Conservation (phyloP, 371 early-diverging fungal species). For the Mucor racemosus region DNA sequence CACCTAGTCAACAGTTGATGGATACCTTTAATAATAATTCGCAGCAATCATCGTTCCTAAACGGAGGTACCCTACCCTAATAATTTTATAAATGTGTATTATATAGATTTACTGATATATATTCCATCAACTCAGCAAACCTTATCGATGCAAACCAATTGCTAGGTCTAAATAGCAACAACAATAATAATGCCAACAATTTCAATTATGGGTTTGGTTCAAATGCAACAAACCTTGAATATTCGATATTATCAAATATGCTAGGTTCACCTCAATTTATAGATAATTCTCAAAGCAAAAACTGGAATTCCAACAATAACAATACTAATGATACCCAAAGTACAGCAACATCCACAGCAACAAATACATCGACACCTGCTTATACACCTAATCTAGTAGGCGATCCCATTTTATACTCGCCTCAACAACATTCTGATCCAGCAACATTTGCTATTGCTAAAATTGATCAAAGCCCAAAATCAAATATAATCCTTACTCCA, state of each 20-base stretch:
- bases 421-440: constrained; percentile 7
- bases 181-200: background rate
- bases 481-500: constrained; percentile 16
- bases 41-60: constrained; percentile 8
- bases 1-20: constrained; percentile 6
- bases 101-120: background rate
- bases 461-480: constrained; percentile 13
- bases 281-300: constrained; percentile 6
- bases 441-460: constrained; percentile 11
- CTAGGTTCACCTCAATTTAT: constrained; percentile 48
- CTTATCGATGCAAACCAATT: constrained; percentile 16
- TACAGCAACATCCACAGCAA: constrained; percentile 14
- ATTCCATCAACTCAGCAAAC: constrained; percentile 12
- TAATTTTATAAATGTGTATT: background rate
- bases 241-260: constrained; percentile 86
- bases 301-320: background rate
- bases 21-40: constrained; percentile 5
- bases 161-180: constrained; percentile 10
- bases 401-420: constrained; percentile 17
- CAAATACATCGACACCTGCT: constrained; percentile 36
- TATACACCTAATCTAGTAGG: constrained; percentile 11
- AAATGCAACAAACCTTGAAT: constrained; percentile 85
- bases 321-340: constrained; percentile 1
- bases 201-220: constrained; percentile 77
- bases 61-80: constrained; percentile 21